Evolutionary conservation across 768 basidiomycete species (phyloP).

Genomic region (Pholiota molesta): DNA sequence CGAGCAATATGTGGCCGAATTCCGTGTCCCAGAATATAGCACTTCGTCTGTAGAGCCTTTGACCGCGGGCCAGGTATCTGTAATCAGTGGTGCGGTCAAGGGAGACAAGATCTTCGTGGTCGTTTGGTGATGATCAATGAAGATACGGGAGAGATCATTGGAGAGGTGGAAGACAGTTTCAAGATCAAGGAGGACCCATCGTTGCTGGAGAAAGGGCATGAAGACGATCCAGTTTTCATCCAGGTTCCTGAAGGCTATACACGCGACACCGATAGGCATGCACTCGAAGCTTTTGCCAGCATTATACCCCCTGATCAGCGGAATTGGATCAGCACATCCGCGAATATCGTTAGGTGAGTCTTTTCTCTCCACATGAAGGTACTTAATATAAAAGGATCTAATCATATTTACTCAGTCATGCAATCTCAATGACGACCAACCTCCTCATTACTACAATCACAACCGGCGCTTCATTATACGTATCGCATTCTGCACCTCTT

Average conservation of each 20-base stretch:
- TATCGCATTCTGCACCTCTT: constrained; percentile 53
- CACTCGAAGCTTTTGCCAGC: constrained; percentile 59
- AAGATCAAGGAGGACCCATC: constrained; percentile 59
- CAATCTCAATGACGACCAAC: constrained; percentile 67
- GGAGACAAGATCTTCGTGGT: constrained; percentile 47
- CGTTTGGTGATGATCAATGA: constrained; percentile 75
- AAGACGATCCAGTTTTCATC: constrained; percentile 70
- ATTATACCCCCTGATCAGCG: constrained; percentile 68
- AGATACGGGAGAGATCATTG: constrained; percentile 70
- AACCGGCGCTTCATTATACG: constrained; percentile 62
- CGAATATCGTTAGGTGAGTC: constrained; percentile 60
- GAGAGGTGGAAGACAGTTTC: constrained; percentile 63
- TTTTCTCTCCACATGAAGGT: neutral
- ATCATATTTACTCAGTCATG: constrained; percentile 47
- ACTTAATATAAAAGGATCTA: neutral
- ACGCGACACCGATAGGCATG: constrained; percentile 41
- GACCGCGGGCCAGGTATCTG: constrained; percentile 19
- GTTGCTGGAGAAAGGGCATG: constrained; percentile 51
- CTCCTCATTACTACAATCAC: constrained; percentile 65
- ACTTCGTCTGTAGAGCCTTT: constrained; percentile 14
- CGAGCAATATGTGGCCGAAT: constrained; percentile 59
- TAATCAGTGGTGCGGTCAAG: constrained; percentile 18
- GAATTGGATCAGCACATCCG: constrained; percentile 69
- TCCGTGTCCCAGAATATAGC: constrained; percentile 29
- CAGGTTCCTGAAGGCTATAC: constrained; percentile 59